A percentile compares a stretch with the other conserved stretches of the same genome.
Conservation (phyloP, 2,329 filamentous ascomycete genomes). For the Penicillium sp. region DNA sequence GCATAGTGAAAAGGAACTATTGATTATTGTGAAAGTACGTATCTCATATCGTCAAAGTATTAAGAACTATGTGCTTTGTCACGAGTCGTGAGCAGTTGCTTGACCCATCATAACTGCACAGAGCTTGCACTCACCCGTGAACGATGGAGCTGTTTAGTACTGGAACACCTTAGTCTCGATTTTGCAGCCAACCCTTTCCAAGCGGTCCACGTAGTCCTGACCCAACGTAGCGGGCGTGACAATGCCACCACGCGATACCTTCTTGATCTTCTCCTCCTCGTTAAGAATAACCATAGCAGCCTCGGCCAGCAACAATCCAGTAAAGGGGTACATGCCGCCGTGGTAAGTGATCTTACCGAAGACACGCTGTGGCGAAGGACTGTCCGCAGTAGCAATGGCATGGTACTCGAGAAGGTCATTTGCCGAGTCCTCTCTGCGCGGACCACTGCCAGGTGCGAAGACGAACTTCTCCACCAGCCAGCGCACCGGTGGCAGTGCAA, state of each 20-base stretch:
- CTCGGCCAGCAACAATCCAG: slow-evolving; percentile 44
- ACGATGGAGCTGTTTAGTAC: slow-evolving; percentile 15
- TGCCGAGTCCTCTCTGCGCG: slow-evolving; percentile 42
- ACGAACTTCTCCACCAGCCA: slow-evolving; percentile 49
- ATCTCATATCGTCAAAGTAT: neutral
- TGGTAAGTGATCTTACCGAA: slow-evolving; percentile 43
- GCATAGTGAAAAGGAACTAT: neutral
- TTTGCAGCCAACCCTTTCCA: slow-evolving; percentile 44
- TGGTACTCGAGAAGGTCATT: slow-evolving; percentile 44
- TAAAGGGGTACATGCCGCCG: slow-evolving; percentile 45
- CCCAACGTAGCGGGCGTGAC: slow-evolving; percentile 50
- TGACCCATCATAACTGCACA: neutral
- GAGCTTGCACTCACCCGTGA: neutral
- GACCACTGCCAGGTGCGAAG: slow-evolving; percentile 52
- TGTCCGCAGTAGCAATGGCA: slow-evolving; percentile 46
- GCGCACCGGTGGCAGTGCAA: slow-evolving; percentile 54
- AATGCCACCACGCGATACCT: slow-evolving; percentile 45
- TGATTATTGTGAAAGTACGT: neutral
- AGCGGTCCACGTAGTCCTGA: slow-evolving; percentile 45
- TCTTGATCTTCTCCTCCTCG: slow-evolving; percentile 42
- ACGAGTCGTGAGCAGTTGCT: neutral
- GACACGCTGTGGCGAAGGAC: slow-evolving; percentile 34
- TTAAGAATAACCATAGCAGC: slow-evolving; percentile 46
- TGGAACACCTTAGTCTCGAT: slow-evolving; percentile 41
- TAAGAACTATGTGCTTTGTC: neutral